Evolutionary conservation across 2,329 filamentous ascomycete species (phyloP).

Genomic region (Claviceps capensis): DNA sequence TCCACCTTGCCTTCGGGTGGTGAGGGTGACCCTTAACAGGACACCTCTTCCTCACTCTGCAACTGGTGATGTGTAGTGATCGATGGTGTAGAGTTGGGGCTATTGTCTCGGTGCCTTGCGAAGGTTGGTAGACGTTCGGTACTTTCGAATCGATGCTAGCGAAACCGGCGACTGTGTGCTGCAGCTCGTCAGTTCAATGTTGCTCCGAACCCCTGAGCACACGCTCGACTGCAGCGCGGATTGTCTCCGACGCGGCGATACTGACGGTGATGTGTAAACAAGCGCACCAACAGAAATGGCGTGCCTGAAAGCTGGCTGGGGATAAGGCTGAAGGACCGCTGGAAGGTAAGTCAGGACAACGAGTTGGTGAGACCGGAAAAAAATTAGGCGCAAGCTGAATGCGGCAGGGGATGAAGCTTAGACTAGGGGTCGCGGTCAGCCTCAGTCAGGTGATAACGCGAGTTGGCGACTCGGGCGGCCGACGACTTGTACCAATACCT

Average conservation of each 20-base stretch:
- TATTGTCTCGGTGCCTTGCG: background rate
- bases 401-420: background rate
- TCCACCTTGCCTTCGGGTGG: constrained; percentile 42
- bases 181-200: background rate
- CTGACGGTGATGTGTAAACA: background rate
- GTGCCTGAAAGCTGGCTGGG: background rate
- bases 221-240: background rate
- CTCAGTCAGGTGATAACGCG: constrained; percentile 6
- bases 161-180: background rate
- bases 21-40: constrained; percentile 22
- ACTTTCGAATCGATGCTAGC: background rate
- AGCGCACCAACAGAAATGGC: background rate
- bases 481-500: too few relatives aligned
- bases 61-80: background rate
- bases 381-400: background rate
- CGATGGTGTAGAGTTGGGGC: background rate
- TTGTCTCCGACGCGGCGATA: too few relatives aligned
- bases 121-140: background rate
- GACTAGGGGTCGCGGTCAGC: background rate
- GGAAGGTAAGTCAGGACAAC: background rate
- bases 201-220: background rate
- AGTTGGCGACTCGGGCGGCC: background rate
- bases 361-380: background rate
- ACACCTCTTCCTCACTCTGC: constrained; percentile 14
- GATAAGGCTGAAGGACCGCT: background rate